These are phyloP conservation scores for Arxiozyma slooffiae DNA, from an alignment of 1,139 yeast genomes.

Conservation along the genomic window DNA sequence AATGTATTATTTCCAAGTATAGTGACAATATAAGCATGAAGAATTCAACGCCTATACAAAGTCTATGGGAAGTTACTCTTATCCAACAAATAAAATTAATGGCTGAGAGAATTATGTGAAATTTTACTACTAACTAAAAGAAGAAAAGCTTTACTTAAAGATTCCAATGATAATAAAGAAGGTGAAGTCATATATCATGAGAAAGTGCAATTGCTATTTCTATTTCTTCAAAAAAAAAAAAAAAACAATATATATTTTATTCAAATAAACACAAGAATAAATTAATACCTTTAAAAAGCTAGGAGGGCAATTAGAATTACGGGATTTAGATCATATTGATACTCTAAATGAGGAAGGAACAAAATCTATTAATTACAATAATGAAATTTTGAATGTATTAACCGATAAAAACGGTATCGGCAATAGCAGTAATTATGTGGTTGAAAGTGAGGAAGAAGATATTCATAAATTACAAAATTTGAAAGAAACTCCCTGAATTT, in stretches of 20 bases:
- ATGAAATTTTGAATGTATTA: too few relatives aligned
- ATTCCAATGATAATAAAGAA: constrained; percentile 65
- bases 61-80: background rate
- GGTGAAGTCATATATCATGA: constrained; percentile 70
- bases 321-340: constrained; percentile 37
- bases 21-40: constrained; percentile 15
- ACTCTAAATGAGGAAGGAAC: constrained; percentile 11
- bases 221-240: constrained; percentile 11
- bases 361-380: too few relatives aligned
- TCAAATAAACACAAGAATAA: constrained; percentile 52
- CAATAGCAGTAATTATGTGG: constrained; percentile 3
- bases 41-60: constrained; percentile 12
- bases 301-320: constrained; percentile 56
- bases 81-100: constrained; percentile 43
- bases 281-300: constrained; percentile 48
- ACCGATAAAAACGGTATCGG: constrained; percentile 8
- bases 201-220: constrained; percentile 56
- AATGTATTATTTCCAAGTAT: constrained; percentile 25
- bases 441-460: constrained; percentile 35
- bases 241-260: too few relatives aligned
- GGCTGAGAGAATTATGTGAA: constrained; percentile 47
- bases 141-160: constrained; percentile 39
- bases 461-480: constrained; percentile 39
- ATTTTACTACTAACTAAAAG: constrained; percentile 41
- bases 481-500: constrained; percentile 34